Evolutionary conservation across 78 protist species (phyloP).

Genomic region (Dictyostelium purpureum): DNA sequence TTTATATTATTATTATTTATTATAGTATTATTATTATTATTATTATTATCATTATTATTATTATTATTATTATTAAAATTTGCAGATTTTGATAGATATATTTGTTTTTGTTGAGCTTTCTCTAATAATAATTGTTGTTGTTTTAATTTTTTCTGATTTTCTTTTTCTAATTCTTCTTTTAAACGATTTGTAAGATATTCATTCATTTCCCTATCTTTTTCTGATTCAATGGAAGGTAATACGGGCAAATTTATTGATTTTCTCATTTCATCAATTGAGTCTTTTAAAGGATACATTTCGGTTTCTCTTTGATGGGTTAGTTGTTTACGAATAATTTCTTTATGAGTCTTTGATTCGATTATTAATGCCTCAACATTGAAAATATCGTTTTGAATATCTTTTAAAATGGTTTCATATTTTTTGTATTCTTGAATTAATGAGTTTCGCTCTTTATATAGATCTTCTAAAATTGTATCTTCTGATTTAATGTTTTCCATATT

Average conservation of each 20-base stretch:
- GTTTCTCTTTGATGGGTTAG: not conserved
- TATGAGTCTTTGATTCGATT: not conserved
- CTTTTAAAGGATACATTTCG: not conserved
- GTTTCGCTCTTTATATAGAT: not conserved
- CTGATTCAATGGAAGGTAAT: conserved; percentile 22
- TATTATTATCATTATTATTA: not conserved
- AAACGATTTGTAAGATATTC: conserved; percentile 23
- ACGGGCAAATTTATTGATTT: not conserved
- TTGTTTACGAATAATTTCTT: not conserved
- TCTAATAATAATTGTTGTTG: conserved; percentile 1
- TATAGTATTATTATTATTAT: not conserved
- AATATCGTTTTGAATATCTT: conserved; percentile 26
- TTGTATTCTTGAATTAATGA: conserved; percentile 1
- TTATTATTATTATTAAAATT: not conserved
- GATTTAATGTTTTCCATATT: not conserved
- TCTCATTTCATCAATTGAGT: conserved; percentile 7
- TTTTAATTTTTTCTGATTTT: not conserved
- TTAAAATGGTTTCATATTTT: not conserved
- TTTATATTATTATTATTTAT: not conserved
- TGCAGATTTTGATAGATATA: not conserved
- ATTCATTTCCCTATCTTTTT: not conserved
- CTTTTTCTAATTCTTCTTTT: conserved; percentile 17
- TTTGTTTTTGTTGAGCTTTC: not conserved
- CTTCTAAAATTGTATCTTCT: conserved; percentile 3
- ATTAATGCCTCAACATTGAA: conserved; percentile 5